phyloP scores from a whole-genome alignment of 768 basidiomycete genomes.

The Tubosaeta brunneosetosa region DNA sequence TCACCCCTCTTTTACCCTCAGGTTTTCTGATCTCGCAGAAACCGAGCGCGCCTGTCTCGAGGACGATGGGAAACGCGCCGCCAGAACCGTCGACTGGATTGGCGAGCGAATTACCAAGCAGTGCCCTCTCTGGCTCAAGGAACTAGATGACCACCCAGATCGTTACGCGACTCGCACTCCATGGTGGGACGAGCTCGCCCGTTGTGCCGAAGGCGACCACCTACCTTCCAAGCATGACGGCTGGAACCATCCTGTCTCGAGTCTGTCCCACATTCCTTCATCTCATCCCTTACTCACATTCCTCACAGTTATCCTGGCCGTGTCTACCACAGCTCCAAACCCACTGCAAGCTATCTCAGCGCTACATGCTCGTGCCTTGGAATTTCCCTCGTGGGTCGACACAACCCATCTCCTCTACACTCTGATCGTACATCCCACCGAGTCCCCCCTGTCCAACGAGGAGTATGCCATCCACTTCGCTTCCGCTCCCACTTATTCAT shows the following conservation, averaged over 20 bases:
- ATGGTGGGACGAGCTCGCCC: conserved; percentile 84
- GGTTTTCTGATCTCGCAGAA: conserved; percentile 72
- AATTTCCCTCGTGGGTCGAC: conserved; percentile 83
- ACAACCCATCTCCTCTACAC: conserved; percentile 64
- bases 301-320: conserved; percentile 66
- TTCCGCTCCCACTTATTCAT: conserved; percentile 8
- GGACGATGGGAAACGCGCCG: conserved; percentile 74
- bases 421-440: conserved; percentile 69
- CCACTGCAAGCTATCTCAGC: conserved; percentile 75
- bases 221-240: conserved; percentile 67
- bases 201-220: conserved; percentile 74
- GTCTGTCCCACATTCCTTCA: conserved; percentile 41
- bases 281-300: conserved; percentile 10
- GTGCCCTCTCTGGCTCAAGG: conserved; percentile 67
- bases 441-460: conserved; percentile 68
- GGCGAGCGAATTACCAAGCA: conserved; percentile 61
- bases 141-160: conserved; percentile 47
- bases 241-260: conserved; percentile 84
- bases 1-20: conserved; percentile 66
- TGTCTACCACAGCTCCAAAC: conserved; percentile 77
- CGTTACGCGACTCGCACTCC: conserved; percentile 49
- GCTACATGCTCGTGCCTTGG: conserved; percentile 59
- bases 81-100: conserved; percentile 84
- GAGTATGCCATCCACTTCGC: conserved; percentile 52
- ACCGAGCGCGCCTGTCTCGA: conserved; percentile 73